Evolutionary conservation across 2,329 filamentous ascomycete genomes (phyloP), one percentile per base, ranked within the genome.

Genomic region (Epichloe hybrida): DNA sequence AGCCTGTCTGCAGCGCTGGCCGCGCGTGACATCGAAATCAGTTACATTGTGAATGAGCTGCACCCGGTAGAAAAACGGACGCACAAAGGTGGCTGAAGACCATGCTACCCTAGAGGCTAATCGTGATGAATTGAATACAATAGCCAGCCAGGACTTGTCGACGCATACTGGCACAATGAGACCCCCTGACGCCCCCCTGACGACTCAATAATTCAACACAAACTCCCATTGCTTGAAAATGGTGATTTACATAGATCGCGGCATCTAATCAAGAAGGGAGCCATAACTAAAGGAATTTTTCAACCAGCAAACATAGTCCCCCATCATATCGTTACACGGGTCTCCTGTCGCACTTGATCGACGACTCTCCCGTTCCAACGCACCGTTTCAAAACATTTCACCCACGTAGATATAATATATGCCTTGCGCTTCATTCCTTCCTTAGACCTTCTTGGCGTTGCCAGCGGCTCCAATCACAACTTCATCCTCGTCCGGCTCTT

Each of bases 401-500:
- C 44, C 44, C 44, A 23, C 12, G 21, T 38, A 35, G n/a, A 46
- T 17, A 36, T 15, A 11, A 27, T 38, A n/a, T 27, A 38, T 38
- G 36, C 20, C 7, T 48, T 36, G 23, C 20, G 11, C 31, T 20
- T 42, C 46, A 23, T 41, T 15, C 23, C 15, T 21, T 27, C 48
- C 27, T 34, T 44, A 39, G 23, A 7, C 13, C 46, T 39, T 34
- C 12, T 27, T 40, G 46, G 35, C n/a, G 20, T 17, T 17, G 17
- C 23, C 8, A 13, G 4, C 41, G 20, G n/a, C 41, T 4, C 50
- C 54, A 45, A 71, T 61, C 35, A 73, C 72, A 46, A 71, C 67
- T 53, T 74, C 72, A 12, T 76, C 74, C 38, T 76, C 76, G 51
- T 80, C 77, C 6, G 75, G 73, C 50, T 80, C 77, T 61, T 81